These are phyloP conservation scores for Tilletia setariae DNA, from an alignment of 1,284 basidiomycete species.

Conservation along the genomic window DNA sequence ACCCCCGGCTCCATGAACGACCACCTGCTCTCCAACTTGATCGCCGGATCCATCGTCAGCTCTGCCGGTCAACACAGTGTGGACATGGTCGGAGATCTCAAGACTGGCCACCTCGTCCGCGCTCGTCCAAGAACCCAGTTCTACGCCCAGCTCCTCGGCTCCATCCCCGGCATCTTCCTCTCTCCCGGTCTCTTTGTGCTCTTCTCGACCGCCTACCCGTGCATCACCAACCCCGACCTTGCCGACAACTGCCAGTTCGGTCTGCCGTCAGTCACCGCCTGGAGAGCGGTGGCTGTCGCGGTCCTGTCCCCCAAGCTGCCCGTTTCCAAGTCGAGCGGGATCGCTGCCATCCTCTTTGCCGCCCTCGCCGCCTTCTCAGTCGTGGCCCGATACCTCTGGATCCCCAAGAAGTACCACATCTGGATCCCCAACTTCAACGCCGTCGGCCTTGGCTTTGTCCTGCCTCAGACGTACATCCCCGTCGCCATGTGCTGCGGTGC, in stretches of 20 bases:
- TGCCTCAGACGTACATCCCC: constrained; percentile 50
- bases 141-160: constrained; percentile 58
- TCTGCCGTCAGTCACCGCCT: constrained; percentile 65
- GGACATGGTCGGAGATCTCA: constrained; percentile 72
- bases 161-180: constrained; percentile 36
- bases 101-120: constrained; percentile 68
- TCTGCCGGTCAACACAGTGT: constrained; percentile 64
- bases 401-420: constrained; percentile 62
- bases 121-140: constrained; percentile 69
- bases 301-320: constrained; percentile 51
- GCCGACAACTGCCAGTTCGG: constrained; percentile 61
- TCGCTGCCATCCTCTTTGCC: constrained; percentile 64
- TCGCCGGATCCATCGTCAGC: constrained; percentile 63
- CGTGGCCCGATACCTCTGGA: constrained; percentile 60
- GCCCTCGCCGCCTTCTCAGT: constrained; percentile 60
- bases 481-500: constrained; percentile 51
- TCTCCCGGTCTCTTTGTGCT: constrained; percentile 40
- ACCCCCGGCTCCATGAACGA: constrained; percentile 45
- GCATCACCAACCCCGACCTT: constrained; percentile 58
- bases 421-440: constrained; percentile 69
- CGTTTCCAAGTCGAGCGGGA: constrained; percentile 56
- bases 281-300: constrained; percentile 66
- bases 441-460: constrained; percentile 63
- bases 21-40: constrained; percentile 61
- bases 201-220: constrained; percentile 63